Evolutionary conservation across 192 early-diverging fungal species (phyloP).

Genomic region (Linnemannia elongata): DNA sequence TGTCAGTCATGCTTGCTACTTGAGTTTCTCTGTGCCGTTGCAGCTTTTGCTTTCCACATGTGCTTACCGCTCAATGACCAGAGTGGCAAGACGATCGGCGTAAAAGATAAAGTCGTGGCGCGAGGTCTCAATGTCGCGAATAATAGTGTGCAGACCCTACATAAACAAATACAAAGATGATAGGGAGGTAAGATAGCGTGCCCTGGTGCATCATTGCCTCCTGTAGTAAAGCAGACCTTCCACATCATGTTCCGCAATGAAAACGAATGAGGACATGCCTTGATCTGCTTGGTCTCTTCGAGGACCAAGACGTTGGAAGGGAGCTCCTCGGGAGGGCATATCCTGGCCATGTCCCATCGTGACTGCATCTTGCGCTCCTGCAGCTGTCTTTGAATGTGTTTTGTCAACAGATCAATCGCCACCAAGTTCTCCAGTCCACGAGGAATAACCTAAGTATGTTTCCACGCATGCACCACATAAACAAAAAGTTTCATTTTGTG

Average conservation of each 20-base stretch:
- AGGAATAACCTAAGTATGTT: conserved; percentile 79
- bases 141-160: conserved; percentile 85
- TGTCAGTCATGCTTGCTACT: background rate
- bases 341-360: conserved; percentile 68
- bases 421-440: conserved; percentile 91
- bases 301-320: conserved; percentile 64
- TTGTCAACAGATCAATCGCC: conserved; percentile 92
- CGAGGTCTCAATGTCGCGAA: conserved; percentile 76
- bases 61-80: conserved; percentile 85
- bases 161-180: background rate
- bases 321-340: conserved; percentile 43
- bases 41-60: too few species aligned
- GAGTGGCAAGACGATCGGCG: conserved; percentile 86
- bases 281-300: conserved; percentile 68
- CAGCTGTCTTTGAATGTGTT: conserved; percentile 89
- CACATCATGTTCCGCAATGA: background rate
- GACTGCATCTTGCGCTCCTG: conserved; percentile 74
- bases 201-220: too few species aligned
- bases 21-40: too few species aligned
- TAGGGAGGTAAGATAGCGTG: background rate
- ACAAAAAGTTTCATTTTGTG: background rate
- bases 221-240: too few species aligned
- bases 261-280: conserved; percentile 33
- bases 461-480: background rate
- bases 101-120: conserved; percentile 94